Base-by-base conservation (phyloP, 139 green algal genomes). In the Chlamydomonas schloesseri region DNA sequence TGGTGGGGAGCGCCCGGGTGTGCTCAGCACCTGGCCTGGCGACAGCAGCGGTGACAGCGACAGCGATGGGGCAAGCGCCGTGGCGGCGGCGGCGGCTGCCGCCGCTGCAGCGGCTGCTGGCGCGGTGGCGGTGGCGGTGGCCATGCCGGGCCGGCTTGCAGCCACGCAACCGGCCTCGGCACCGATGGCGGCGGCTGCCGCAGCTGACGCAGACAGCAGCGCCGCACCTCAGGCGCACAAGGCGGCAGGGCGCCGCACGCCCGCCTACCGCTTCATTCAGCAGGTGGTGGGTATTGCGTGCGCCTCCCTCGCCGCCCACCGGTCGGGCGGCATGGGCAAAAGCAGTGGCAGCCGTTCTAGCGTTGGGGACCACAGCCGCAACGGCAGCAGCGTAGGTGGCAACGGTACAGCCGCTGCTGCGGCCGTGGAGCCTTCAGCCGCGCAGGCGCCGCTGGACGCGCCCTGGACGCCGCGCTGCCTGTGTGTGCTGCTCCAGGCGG, bases 11-110 rank as follows among this genome's bases (percentile, higher is more conserved):
- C 6, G 42, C 42, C 42, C 42, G 8, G 8, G 42, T 8, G 42
- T 8, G 42, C 18, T 68, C 24, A 70, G 47, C 57, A 82, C 75
- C 0, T 71, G 53, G 75, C 31, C 75, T 8, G 75, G 75, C 33
- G 75, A 82, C 57, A 71, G 57, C 75, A 71, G 57, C 57, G 57
- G 36, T 50, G 42, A 50, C 31, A 71, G 75, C 36, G 57, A 82
- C 75, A 28, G 26, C 31, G 55, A 71, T 20, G 73, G 31, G 23
- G 71, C 13, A 4, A 28, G n/a, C 42, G 29, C 20, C 50, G 46
- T 13, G 18, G 11, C 31, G 15, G 31, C 31, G 17, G 50, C 73
- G 0, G 47, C 72, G 20, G 60, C 60, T 0, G 50, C 47, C 26
- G 72, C 72, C 28, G 29, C 28, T 20, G 46, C n/a, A n/a, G n/a